Base-by-base conservation (phyloP, 495 filamentous ascomycete genomes). In the Podospora pseudocomata region DNA sequence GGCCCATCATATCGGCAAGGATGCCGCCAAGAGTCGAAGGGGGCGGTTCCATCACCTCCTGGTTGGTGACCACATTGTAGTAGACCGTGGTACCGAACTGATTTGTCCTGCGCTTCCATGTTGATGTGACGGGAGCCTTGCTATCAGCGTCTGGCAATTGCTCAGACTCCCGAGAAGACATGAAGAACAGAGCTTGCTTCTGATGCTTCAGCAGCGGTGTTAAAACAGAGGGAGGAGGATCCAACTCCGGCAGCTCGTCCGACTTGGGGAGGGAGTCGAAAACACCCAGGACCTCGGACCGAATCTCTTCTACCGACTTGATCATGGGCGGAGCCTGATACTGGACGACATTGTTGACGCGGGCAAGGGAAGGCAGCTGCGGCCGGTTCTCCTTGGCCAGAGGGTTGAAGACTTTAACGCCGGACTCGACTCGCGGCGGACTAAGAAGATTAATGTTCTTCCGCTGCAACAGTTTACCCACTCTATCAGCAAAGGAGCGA, bases 1-100 rank as follows among this genome's bases (percentile, higher is more conserved):
- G 80, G 53, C 95, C 95, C 95, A 99, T 99, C 90, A 97, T 93
- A 75, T 99, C 95, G 6, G 95, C 95, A 23, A 99, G 81, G 34
- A 99, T 90, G n/a, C 95, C 95, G 9, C 95, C 95, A 0, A 89
- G 80, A 0, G 87, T 84, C 67, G 93, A 87, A 0, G 86, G 80
- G 0, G 95, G 94, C 70, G 86, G 86, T n/a, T 85, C 69, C 18
- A 80, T 78, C 66, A 87, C 77, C 28, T 88, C 80, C 9, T 89
- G 83, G 4, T 88, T 90, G 59, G 91, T 97, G 72, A 99, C 92
- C 30, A 97, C 87, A 69, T 99, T 91, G 68, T 89, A 86, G 71
- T 90, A 97, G 6, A 79, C 79, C 60, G 79, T 85, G 30, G 80
- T 74, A 0, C 91, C 90, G 68, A 84, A 86, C 6, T 78, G 60